Evolutionary conservation across 257 asterid species (phyloP), one percentile per base, ranked within the genome.

Genomic region (Solanum verrucosum): DNA sequence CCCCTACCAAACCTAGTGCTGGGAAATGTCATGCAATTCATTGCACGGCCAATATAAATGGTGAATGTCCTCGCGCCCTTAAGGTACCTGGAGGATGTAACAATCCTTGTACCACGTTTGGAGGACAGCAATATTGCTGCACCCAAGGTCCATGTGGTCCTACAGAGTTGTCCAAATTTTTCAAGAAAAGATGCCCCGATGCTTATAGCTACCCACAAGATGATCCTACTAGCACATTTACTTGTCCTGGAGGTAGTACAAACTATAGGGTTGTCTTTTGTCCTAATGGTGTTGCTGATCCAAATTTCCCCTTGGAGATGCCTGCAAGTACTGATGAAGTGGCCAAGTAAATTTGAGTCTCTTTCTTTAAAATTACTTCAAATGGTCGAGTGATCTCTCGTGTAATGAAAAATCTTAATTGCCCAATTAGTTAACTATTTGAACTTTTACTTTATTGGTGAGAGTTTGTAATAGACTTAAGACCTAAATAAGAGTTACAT

Each of bases 71-170:
- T 0, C 27, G 11, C 10, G 63, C 23, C 52, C 93, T 96, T 49
- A 88, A 40, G 44, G 90, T 92, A 12, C 88, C 93, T 20, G 99
- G 98, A 0, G 98, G 99, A 1, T 96, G 99, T 75, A 89, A 96
- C 7, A 94, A 96, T 70, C 96, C 98, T 0, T 95, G 98, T 79
- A 94, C 98, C 37, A 98, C 95, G 20, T 92, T 71, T 60, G 90
- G 92, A 85, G 93, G 95, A 75, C 83, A 92, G 86, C 27, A 93
- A 90, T 95, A 93, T 37, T 96, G 99, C 83, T 94, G 98, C 90
- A 94, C 91, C 70, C 86, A 90, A 1, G 94, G 97, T 18, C 65
- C 42, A 18, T 96, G 99, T 89, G 82, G 90, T n/a, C 96, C 99
- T 0, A 94, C 99, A 6, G 5, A 83, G 1, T 16, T 83, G 16